Evolutionary conservation across 768 basidiomycete species (phyloP).

Genomic region (Pisolithus marmoratus): DNA sequence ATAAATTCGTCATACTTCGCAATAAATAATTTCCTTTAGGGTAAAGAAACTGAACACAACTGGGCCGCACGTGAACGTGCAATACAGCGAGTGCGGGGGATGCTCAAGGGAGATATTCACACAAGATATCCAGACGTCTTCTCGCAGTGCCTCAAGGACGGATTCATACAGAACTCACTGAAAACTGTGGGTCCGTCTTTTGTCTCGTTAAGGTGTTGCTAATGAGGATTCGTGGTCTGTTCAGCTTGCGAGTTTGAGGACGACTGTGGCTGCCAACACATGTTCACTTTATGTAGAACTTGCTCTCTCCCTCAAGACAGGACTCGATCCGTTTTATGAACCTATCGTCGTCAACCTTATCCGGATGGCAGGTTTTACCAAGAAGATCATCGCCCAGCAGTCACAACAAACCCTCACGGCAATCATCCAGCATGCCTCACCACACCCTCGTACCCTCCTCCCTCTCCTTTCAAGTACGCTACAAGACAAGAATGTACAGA

Average conservation of each 20-base stretch:
- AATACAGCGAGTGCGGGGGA: constrained; percentile 74
- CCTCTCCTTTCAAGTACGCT: constrained; percentile 62
- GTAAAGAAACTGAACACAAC: constrained; percentile 97
- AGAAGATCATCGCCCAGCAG: constrained; percentile 84
- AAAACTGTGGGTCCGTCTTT: constrained; percentile 63
- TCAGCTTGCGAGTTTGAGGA: constrained; percentile 84
- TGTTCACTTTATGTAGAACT: constrained; percentile 76
- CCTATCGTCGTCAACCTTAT: constrained; percentile 68
- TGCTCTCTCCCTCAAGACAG: constrained; percentile 53
- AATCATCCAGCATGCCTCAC: constrained; percentile 66
- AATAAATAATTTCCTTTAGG: constrained; percentile 39
- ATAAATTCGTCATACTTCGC: background rate
- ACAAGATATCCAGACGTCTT: constrained; percentile 70
- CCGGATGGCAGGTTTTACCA: constrained; percentile 85
- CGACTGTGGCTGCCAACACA: constrained; percentile 79
- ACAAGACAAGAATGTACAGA: constrained; percentile 78
- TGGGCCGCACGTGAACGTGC: constrained; percentile 81
- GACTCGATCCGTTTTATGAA: constrained; percentile 80
- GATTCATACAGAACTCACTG: constrained; percentile 74
- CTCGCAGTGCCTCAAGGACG: constrained; percentile 64
- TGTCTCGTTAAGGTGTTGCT: background rate
- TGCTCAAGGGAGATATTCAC: constrained; percentile 84
- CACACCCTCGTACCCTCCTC: constrained; percentile 63
- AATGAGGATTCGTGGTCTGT: background rate
- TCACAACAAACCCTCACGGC: constrained; percentile 68